Percentiles rank a stretch among this genome's conserved stretches.
phyloP scores from a whole-genome alignment of 148 eudicot genomes.

The Persicaria tinctoria region DNA sequence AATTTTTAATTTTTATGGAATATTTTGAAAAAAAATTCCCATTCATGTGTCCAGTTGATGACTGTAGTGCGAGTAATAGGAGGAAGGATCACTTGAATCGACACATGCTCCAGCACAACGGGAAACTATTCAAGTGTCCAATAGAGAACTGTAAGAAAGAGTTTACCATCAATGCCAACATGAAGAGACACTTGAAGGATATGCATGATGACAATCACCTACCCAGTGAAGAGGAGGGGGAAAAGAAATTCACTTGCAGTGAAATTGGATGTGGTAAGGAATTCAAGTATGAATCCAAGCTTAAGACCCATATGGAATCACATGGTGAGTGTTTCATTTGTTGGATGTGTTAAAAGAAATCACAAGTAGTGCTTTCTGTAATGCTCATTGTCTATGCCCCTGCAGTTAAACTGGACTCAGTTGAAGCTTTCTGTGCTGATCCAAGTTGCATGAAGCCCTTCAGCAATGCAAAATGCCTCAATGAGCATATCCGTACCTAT shows the following conservation, averaged over 20 bases:
- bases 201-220: conserved; percentile 36
- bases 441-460: conserved; percentile 80
- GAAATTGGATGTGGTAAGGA: conserved; percentile 84
- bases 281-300: conserved; percentile 55
- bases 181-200: conserved; percentile 65
- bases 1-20: too few species aligned
- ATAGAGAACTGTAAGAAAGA: conserved; percentile 33
- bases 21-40: conserved; percentile 12
- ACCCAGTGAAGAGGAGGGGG: conserved; percentile 12
- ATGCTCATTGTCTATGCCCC: neutral
- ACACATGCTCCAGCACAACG: conserved; percentile 67
- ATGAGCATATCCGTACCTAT: conserved; percentile 58
- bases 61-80: conserved; percentile 61
- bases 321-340: conserved; percentile 41
- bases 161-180: conserved; percentile 53
- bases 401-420: conserved; percentile 63
- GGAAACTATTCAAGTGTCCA: conserved; percentile 72
- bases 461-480: conserved; percentile 54
- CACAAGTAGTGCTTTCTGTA: neutral
- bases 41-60: conserved; percentile 65
- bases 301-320: conserved; percentile 60
- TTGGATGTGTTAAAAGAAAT: neutral
- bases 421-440: conserved; percentile 69
- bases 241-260: conserved; percentile 41
- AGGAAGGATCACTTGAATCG: conserved; percentile 89